These are phyloP conservation scores for Aspergillus bertholletiae DNA, from an alignment of 495 filamentous ascomycete genomes.

Conservation along the genomic window DNA sequence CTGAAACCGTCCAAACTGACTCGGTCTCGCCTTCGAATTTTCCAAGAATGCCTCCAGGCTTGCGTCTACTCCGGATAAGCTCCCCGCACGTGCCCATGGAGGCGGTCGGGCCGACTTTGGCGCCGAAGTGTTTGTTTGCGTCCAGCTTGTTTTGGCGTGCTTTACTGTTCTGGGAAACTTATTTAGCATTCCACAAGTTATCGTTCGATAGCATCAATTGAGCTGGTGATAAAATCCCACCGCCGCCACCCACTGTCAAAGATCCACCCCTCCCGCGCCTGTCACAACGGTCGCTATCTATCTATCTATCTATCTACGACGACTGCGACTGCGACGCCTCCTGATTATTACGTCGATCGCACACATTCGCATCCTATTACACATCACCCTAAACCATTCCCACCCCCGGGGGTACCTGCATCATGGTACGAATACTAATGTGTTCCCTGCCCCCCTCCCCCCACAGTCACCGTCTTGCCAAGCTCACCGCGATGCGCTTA, in stretches of 20 bases:
- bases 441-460: background rate
- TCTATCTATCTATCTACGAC: too few relatives aligned
- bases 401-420: background rate
- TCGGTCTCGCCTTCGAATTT: too few relatives aligned
- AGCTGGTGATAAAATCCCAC: too few relatives aligned
- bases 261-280: too few relatives aligned
- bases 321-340: too few relatives aligned
- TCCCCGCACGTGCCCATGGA: slow-evolving; percentile 24
- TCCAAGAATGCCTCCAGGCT: background rate
- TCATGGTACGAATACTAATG: slow-evolving; percentile 24
- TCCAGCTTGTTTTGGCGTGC: slow-evolving; percentile 19
- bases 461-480: background rate
- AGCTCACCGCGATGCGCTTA: slow-evolving; percentile 3
- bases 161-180: slow-evolving; percentile 14
- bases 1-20: background rate
- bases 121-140: slow-evolving; percentile 24
- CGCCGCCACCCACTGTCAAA: background rate
- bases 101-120: slow-evolving; percentile 28
- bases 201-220: background rate
- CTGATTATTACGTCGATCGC: too few relatives aligned
- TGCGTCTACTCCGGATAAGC: background rate
- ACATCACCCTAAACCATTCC: too few relatives aligned
- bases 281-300: too few relatives aligned
- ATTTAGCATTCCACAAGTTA: background rate
- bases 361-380: too few relatives aligned